Evolutionary conservation across 345 rosid species (phyloP).

Genomic region (Eucalyptus polybractea): DNA sequence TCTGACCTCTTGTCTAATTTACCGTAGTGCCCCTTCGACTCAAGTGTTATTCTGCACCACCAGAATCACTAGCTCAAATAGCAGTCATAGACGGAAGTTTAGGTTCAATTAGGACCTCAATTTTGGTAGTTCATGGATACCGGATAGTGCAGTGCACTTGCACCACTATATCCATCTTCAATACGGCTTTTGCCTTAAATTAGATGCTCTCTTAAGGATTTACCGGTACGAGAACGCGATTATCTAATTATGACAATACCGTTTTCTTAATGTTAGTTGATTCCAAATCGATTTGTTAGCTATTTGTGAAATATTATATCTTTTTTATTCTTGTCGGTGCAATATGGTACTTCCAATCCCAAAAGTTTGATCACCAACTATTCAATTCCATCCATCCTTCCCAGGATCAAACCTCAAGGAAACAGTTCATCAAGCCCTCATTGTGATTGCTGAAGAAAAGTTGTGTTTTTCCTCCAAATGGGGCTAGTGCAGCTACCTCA

Average conservation of each 20-base stretch:
- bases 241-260: rapidly evolving
- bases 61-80: not conserved
- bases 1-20: not conserved
- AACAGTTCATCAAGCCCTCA: not conserved
- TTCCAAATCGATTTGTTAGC: not conserved
- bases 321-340: not conserved
- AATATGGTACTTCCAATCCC: not conserved
- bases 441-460: not conserved
- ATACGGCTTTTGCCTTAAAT: not conserved
- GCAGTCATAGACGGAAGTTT: not conserved
- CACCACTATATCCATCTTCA: not conserved
- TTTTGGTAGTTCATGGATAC: not conserved
- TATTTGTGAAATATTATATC: not conserved
- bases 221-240: rapidly evolving
- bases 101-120: not conserved
- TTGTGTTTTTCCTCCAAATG: not conserved
- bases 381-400: not conserved
- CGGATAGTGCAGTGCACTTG: not conserved
- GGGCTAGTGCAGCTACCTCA: not conserved
- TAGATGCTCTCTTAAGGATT: not conserved
- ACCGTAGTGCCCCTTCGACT: not conserved
- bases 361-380: not conserved
- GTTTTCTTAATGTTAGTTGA: not conserved
- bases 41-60: not conserved
- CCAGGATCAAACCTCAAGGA: not conserved